These are phyloP conservation scores for Fraxinus sp. DNA, from an alignment of 305 asterid genomes.

Conservation along the genomic window DNA sequence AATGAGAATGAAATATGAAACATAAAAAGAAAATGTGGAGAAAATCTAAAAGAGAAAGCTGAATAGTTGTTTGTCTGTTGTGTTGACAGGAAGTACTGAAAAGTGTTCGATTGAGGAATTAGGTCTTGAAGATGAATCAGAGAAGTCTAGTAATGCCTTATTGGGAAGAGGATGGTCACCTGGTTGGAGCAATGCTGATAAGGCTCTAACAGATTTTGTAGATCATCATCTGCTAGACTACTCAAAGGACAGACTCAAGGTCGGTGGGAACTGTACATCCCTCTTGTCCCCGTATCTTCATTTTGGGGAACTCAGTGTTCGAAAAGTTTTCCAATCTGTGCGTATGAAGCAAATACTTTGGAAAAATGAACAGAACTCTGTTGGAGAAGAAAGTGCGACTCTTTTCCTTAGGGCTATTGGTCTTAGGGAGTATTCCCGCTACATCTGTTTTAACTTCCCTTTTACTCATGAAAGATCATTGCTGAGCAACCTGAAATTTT, in stretches of 20 bases:
- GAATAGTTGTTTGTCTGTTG: neutral
- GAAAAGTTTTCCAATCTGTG: conserved; percentile 60
- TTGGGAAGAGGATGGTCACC: conserved; percentile 88
- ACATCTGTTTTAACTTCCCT: conserved; percentile 88
- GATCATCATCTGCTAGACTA: conserved; percentile 61
- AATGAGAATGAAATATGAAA: neutral
- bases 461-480: conserved; percentile 73
- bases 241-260: conserved; percentile 59
- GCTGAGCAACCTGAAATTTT: conserved; percentile 51
- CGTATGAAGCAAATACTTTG: conserved; percentile 61
- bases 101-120: conserved; percentile 53
- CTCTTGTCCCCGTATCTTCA: conserved; percentile 82
- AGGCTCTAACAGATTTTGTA: conserved; percentile 55
- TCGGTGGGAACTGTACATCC: conserved; percentile 76
- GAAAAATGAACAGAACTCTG: conserved; percentile 53
- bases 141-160: conserved; percentile 78
- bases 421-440: conserved; percentile 82
- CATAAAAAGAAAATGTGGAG: neutral
- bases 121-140: conserved; percentile 74
- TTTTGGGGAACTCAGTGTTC: conserved; percentile 76
- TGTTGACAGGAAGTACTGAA: conserved; percentile 44
- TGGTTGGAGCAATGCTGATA: conserved; percentile 85
- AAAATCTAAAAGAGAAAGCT: neutral
- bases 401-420: conserved; percentile 67
- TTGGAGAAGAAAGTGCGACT: conserved; percentile 56